Conservation (phyloP, 2,329 filamentous ascomycete species). For the Cadophora sp. region DNA sequence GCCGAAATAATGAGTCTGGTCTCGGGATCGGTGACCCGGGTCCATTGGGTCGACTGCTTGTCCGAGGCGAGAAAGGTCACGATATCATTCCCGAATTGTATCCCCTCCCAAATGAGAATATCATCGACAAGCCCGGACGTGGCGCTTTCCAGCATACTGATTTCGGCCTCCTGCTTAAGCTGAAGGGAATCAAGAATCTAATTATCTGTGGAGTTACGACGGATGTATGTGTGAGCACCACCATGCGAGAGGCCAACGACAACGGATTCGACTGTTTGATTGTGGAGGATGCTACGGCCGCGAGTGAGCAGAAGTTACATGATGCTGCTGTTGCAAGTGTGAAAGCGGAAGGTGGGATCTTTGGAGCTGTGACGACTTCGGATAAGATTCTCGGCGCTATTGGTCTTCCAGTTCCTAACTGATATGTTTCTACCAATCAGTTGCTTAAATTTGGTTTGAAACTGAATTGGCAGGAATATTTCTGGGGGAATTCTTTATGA, state of each 20-base stretch:
- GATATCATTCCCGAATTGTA: constrained; percentile 56
- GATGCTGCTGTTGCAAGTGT: constrained; percentile 42
- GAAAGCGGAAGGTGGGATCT: constrained; percentile 45
- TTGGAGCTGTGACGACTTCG: constrained; percentile 43
- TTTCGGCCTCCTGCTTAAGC: constrained; percentile 42
- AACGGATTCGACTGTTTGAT: constrained; percentile 44
- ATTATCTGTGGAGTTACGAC: constrained; percentile 46
- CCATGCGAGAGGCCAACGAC: constrained; percentile 47
- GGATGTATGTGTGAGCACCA: constrained; percentile 46
- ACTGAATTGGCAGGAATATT: background rate
- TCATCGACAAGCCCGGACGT: constrained; percentile 46
- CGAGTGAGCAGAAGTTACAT: constrained; percentile 40
- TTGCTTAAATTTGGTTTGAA: constrained; percentile 6
- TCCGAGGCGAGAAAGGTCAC: constrained; percentile 64
- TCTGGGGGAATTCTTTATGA: no score
- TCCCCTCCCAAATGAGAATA: constrained; percentile 39
- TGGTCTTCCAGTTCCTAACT: background rate
- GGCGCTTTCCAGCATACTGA: constrained; percentile 49
- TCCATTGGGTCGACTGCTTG: constrained; percentile 62
- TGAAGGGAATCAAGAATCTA: constrained; percentile 44
- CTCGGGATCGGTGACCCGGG: constrained; percentile 59
- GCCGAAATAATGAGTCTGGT: constrained; percentile 55
- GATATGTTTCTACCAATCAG: background rate
- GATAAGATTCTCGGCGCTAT: constrained; percentile 29
- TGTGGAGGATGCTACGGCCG: constrained; percentile 43